A percentile compares a stretch with the other conserved stretches of the same genome.
phyloP scores from a whole-genome alignment of 768 basidiomycete species.

The Sporobolomyces phaffii region DNA sequence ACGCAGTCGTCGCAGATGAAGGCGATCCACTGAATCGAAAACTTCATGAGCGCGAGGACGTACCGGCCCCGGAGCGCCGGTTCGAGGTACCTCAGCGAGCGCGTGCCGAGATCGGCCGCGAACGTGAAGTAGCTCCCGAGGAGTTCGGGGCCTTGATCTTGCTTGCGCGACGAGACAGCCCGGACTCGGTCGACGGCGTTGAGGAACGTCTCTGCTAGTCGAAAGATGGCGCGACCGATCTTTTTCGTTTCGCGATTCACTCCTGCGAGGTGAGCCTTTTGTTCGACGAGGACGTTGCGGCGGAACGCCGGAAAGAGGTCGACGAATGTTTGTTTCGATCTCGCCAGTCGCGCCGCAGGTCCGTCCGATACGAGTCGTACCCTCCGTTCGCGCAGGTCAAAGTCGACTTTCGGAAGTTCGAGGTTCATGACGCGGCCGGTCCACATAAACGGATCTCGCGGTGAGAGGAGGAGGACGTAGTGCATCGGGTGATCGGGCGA shows the following conservation, averaged over 20 bases:
- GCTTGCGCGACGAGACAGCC: conserved; percentile 52
- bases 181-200: conserved; percentile 84
- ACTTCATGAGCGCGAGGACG: conserved; percentile 72
- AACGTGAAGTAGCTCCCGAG: conserved; percentile 91
- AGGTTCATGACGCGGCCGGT: conserved; percentile 77
- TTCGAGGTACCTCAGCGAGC: conserved; percentile 84
- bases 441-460: conserved; percentile 82
- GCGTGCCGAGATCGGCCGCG: conserved; percentile 90
- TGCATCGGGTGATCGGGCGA: conserved; percentile 43
- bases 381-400: conserved; percentile 78
- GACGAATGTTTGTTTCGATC: conserved; percentile 59
- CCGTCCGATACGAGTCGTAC: conserved; percentile 89
- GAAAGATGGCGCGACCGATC: conserved; percentile 80
- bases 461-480: conserved; percentile 81
- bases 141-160: conserved; percentile 70
- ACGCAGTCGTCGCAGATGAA: conserved; percentile 99
- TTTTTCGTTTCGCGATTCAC: conserved; percentile 86
- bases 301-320: conserved; percentile 47
- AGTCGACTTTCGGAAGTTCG: conserved; percentile 66
- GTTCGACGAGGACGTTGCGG: conserved; percentile 59
- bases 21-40: conserved; percentile 95
- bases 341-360: conserved; percentile 63
- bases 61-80: conserved; percentile 62
- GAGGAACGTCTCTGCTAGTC: conserved; percentile 85
- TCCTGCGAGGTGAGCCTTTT: conserved; percentile 80